Evolutionary conservation across 495 filamentous ascomycete species (phyloP).

Genomic region (Penicillium argentinense): DNA sequence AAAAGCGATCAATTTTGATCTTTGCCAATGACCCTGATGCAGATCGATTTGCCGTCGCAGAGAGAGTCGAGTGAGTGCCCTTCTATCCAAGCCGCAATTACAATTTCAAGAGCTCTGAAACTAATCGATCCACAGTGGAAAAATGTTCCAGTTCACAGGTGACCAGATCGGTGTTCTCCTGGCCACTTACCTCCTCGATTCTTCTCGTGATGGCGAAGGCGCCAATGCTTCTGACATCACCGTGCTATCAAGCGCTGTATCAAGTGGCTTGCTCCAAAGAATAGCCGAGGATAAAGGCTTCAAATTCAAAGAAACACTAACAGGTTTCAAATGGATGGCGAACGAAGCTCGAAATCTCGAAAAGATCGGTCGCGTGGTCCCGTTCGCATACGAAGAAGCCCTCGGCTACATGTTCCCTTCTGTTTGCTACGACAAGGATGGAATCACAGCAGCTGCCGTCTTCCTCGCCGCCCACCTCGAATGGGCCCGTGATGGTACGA

Average conservation of each 20-base stretch:
- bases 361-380: slow-evolving; percentile 48
- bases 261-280: slow-evolving; percentile 61
- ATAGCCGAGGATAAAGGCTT: slow-evolving; percentile 60
- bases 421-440: slow-evolving; percentile 70
- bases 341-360: slow-evolving; percentile 46
- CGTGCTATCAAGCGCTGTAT: slow-evolving; percentile 65
- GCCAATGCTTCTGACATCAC: slow-evolving; percentile 38
- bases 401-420: slow-evolving; percentile 72
- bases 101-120: background rate
- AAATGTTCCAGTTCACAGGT: slow-evolving; percentile 66
- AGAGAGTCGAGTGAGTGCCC: slow-evolving; percentile 51
- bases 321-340: slow-evolving; percentile 76
- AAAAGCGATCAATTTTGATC: slow-evolving; percentile 48
- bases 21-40: slow-evolving; percentile 73
- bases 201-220: slow-evolving; percentile 24
- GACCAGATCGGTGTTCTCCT: slow-evolving; percentile 69
- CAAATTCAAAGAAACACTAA: slow-evolving; percentile 63
- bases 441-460: slow-evolving; percentile 63
- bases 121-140: slow-evolving; percentile 29
- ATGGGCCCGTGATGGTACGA: slow-evolving; percentile 55
- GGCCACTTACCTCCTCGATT: slow-evolving; percentile 56
- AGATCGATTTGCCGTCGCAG: slow-evolving; percentile 67
- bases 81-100: background rate
- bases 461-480: slow-evolving; percentile 58
- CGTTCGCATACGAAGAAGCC: slow-evolving; percentile 71